A percentile compares a stretch with the other conserved stretches of the same genome.
Conservation (phyloP, 169 alveolate species). For the Plasmodium cynomolgi region DNA sequence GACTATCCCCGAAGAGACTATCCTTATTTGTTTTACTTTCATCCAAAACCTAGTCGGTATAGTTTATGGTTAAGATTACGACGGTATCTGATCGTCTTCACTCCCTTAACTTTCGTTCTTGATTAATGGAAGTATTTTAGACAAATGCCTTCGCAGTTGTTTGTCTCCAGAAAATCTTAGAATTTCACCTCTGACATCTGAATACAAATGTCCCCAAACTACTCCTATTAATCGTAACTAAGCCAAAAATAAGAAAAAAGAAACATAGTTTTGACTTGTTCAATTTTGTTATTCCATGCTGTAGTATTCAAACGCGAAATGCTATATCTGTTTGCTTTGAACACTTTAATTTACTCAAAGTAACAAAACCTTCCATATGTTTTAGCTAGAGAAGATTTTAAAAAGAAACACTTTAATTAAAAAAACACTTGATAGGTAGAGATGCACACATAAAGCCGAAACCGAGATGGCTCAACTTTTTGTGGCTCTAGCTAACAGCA, state of each 20-base stretch:
- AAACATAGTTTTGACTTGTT: slow-evolving; percentile 75
- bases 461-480: too few species aligned
- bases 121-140: slow-evolving; percentile 92
- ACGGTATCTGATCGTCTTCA: slow-evolving; percentile 95
- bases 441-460: slow-evolving; percentile 73
- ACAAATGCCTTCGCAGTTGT: slow-evolving; percentile 94
- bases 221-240: slow-evolving; percentile 90
- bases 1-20: slow-evolving; percentile 87
- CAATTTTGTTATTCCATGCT: slow-evolving; percentile 87
- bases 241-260: slow-evolving; percentile 89
- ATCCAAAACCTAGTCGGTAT: slow-evolving; percentile 89
- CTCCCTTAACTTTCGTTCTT: slow-evolving; percentile 94
- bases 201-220: slow-evolving; percentile 94
- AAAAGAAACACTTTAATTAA: slow-evolving; percentile 24
- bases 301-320: slow-evolving; percentile 81
- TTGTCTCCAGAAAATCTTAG: slow-evolving; percentile 92
- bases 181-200: slow-evolving; percentile 93
- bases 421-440: not conserved
- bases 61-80: slow-evolving; percentile 93
- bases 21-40: slow-evolving; percentile 87
- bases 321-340: slow-evolving; percentile 90
- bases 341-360: slow-evolving; percentile 92
- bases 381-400: not conserved
- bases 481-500: too few species aligned
- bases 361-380: slow-evolving; percentile 73